A percentile compares a stretch with the other conserved stretches of the same genome.
Evolutionary conservation across 495 filamentous ascomycete species (phyloP).

Genomic region (Daldinia grandis): DNA sequence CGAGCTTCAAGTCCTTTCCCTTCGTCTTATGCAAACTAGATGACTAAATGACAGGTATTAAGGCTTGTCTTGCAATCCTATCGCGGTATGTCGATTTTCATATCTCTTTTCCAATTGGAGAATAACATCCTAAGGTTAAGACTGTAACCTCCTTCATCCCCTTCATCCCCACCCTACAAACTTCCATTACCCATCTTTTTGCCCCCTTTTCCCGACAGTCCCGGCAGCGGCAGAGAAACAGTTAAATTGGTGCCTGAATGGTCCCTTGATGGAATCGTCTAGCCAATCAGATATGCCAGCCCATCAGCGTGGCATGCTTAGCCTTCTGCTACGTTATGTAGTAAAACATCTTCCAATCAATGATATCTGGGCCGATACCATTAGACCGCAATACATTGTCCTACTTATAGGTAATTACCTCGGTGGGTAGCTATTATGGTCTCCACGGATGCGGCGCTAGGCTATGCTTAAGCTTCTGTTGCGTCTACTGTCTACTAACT

Average conservation of each 20-base stretch:
- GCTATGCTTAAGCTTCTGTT: constrained; percentile 17
- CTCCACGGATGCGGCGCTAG: constrained; percentile 30
- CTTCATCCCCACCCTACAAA: background rate
- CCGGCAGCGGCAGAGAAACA: constrained; percentile 16
- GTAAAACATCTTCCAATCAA: constrained; percentile 20
- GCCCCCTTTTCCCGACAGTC: constrained; percentile 18
- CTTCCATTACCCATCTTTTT: constrained; percentile 2
- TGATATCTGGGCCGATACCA: constrained; percentile 3
- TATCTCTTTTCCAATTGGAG: background rate
- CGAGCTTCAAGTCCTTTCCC: background rate
- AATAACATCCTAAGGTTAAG: background rate
- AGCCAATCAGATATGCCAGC: constrained; percentile 27
- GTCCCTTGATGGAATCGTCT: background rate
- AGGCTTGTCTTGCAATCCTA: constrained; percentile 6
- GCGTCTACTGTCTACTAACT: constrained; percentile 2
- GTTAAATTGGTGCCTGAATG: constrained; percentile 27
- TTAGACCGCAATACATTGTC: constrained; percentile 18
- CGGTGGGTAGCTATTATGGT: background rate
- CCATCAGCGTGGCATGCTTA: constrained; percentile 31
- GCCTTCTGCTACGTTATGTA: constrained; percentile 17
- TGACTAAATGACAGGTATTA: constrained; percentile 21
- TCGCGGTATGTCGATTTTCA: constrained; percentile 21
- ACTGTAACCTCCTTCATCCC: background rate
- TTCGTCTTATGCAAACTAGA: background rate
- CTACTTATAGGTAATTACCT: background rate